A percentile compares a stretch with the other conserved stretches of the same genome.
Conservation (phyloP, 176 grass and related monocot species). For the Triticum turgidum region DNA sequence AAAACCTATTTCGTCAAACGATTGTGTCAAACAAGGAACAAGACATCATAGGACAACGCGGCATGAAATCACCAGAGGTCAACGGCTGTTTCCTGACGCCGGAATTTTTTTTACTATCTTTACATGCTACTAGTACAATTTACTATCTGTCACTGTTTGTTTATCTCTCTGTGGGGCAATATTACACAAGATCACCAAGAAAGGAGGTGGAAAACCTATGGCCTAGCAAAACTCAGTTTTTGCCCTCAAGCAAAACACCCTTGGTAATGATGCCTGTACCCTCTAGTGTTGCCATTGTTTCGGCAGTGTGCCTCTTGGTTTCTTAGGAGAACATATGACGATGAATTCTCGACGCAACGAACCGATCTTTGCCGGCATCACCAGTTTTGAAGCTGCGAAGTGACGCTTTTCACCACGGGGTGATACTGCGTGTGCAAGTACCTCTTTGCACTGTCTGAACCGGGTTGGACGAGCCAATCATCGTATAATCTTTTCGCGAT, state of each 20-base stretch:
- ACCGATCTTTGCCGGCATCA: constrained; percentile 20
- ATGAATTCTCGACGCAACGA: background rate
- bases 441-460: constrained; percentile 81
- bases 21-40: background rate
- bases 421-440: constrained; percentile 87
- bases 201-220: constrained; percentile 38
- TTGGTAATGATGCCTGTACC: background rate
- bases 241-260: background rate
- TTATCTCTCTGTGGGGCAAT: background rate
- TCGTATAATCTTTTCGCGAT: constrained; percentile 67
- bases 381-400: constrained; percentile 90
- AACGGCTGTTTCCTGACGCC: background rate
- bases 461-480: constrained; percentile 85
- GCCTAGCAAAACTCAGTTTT: constrained; percentile 58
- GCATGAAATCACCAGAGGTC: background rate
- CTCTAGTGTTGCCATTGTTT: background rate
- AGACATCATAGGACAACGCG: background rate
- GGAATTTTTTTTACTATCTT: constrained; percentile 24
- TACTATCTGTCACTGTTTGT: background rate
- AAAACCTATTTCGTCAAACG: background rate
- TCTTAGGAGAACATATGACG: constrained; percentile 10
- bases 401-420: constrained; percentile 75
- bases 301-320: background rate
- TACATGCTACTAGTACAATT: constrained; percentile 18
- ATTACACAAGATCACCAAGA: constrained; percentile 30